Evolutionary conservation across 257 asterid species (phyloP).

Genomic region (Solanum tacnaense): DNA sequence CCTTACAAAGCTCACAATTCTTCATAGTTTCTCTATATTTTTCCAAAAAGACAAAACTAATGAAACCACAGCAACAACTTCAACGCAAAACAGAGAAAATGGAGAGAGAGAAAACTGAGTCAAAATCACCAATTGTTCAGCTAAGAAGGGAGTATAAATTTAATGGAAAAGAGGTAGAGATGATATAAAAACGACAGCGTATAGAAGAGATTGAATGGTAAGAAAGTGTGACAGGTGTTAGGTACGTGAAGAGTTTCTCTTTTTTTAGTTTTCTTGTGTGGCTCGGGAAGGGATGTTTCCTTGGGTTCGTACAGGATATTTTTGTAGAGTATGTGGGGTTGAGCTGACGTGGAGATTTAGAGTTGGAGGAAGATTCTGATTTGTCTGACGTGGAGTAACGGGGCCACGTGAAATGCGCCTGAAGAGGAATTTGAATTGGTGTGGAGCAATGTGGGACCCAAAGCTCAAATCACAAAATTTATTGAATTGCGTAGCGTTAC

Average conservation of each 20-base stretch:
- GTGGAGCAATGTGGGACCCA: not conserved
- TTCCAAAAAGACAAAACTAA: not conserved
- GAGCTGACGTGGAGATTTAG: slow-evolving; percentile 20
- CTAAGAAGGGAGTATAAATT: not conserved
- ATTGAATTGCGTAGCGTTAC: not conserved
- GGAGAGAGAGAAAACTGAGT: not conserved
- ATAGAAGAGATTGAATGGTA: slow-evolving; percentile 12
- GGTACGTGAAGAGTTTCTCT: not conserved
- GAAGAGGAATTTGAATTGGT: not conserved
- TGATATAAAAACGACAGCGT: slow-evolving; percentile 24
- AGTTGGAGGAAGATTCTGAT: slow-evolving; percentile 12
- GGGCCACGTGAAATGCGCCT: slow-evolving; percentile 15
- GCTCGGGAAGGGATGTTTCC: slow-evolving; percentile 13
- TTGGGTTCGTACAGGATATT: slow-evolving; percentile 22
- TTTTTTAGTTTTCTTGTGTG: not conserved
- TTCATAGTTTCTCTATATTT: slow-evolving; percentile 14
- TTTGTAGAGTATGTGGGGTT: not conserved
- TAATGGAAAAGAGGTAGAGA: not conserved
- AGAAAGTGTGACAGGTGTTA: slow-evolving; percentile 29
- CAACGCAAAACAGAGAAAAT: not conserved
- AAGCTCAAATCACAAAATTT: not conserved
- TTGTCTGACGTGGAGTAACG: slow-evolving; percentile 13
- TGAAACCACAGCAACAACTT: not conserved
- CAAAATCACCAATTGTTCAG: not conserved
- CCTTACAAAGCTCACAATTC: slow-evolving; percentile 53